Evolutionary conservation across 139 green algal genomes (phyloP), one percentile per base, ranked within the genome.

Genomic region (Chlorella sp.): DNA sequence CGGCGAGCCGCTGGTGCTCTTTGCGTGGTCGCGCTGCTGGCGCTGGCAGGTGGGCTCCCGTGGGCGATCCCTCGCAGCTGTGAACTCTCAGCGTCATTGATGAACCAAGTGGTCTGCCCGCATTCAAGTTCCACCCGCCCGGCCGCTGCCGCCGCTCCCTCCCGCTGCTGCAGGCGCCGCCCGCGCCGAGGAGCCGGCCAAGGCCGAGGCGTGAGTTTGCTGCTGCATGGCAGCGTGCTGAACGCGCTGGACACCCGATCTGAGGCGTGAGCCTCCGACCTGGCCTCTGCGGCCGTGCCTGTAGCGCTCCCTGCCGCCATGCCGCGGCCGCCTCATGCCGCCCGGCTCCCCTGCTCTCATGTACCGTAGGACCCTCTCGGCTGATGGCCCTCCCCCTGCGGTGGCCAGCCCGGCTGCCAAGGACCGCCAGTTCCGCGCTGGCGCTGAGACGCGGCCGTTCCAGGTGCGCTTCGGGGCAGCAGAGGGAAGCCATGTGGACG

Each of bases 361-460:
- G 73, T 51, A 43, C 17, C 44, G 77, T 64, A 83, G 77, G 38
- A 78, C 36, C 14, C 30, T 58, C 7, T 44, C 56, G 11, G 56
- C 43, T 22, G 79, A 75, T 58, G 43, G 24, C 51, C 51, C 51
- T 0, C 19, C 43, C 8, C 56, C 60, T 16, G 77, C 77, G 11
- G 76, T 72, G 56, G 76, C 62, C 20, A 36, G 43, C 43, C 64
- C 79, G 1, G 81, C 41, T 22, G 44, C 76, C 30, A 76, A 70
- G 83, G 74, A 58, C 30, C 62, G 78, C 19, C 36, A 74, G 38
- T 90, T 90, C 62, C 84, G 88, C 34, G 14, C 30, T 16, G 86
- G 86, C 34, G 87, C 90, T 26, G 87, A 93, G 73, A 90, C 85
- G n/a, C 85, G 90, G 41, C 72, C 83, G 3, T 93, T 93, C 65